Evolutionary conservation across 352 stramenopile species (phyloP).

Genomic region (Phytophthora constricta): DNA sequence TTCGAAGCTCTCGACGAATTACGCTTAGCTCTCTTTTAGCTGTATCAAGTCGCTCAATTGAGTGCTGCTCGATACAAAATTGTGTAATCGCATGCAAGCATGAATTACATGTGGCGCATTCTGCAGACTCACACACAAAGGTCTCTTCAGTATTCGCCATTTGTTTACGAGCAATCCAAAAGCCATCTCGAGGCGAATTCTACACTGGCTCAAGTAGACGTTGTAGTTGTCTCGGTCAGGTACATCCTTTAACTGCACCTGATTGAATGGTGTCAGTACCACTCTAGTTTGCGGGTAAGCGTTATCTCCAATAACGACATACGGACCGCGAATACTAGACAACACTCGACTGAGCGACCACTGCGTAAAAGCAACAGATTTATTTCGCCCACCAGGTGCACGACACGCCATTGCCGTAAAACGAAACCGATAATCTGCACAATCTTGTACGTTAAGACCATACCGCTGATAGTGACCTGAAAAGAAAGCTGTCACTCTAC

Average conservation of each 20-base stretch:
- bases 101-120: not conserved
- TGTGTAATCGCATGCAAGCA: constrained; percentile 20
- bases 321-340: not conserved
- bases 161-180: constrained; percentile 15
- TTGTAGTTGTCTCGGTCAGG: constrained; percentile 12
- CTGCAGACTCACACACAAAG: no score
- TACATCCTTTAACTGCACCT: not conserved
- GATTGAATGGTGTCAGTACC: constrained; percentile 12
- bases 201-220: constrained; percentile 9
- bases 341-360: not conserved
- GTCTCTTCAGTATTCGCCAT: constrained; percentile 8
- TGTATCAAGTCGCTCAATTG: no score
- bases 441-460: constrained; percentile 19
- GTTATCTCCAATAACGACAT: constrained; percentile 17
- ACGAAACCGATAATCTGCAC: not conserved
- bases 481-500: constrained; percentile 8
- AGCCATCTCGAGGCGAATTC: constrained; percentile 13
- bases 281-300: constrained; percentile 1
- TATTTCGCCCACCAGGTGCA: constrained; percentile 12
- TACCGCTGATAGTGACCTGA: constrained; percentile 22
- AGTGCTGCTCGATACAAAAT: constrained; percentile 13
- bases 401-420: constrained; percentile 3
- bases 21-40: no score
- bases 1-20: no score
- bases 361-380: constrained; percentile 1